A percentile compares a stretch with the other conserved stretches of the same genome.
Conservation (phyloP, 1,139 yeast species). For the Yamadazyma dendronema region DNA sequence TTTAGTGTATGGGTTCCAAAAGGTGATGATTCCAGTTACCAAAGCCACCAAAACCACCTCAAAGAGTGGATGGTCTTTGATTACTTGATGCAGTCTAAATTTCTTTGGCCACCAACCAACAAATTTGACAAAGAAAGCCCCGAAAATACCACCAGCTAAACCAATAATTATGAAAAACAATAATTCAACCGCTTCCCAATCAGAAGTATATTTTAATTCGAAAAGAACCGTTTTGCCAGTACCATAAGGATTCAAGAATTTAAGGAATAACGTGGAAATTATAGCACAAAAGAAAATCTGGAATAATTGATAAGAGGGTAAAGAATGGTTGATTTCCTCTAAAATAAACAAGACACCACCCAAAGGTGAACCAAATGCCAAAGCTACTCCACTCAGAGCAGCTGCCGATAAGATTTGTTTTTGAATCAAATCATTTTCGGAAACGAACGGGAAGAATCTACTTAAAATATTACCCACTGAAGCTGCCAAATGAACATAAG, state of each 20-base stretch:
- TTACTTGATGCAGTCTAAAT: conserved; percentile 32
- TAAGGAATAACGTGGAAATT: conserved; percentile 53
- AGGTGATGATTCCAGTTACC: conserved; percentile 50
- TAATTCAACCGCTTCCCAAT: conserved; percentile 54
- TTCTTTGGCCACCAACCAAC: conserved; percentile 49
- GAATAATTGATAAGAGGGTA: conserved; percentile 58
- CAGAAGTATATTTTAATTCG: conserved; percentile 53
- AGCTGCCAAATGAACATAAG: conserved; percentile 69
- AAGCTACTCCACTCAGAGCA: conserved; percentile 67
- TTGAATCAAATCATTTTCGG: conserved; percentile 51
- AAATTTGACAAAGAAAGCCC: conserved; percentile 53
- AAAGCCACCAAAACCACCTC: conserved; percentile 51
- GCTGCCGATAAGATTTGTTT: conserved; percentile 63
- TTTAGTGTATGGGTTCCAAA: conserved; percentile 52
- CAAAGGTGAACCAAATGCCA: conserved; percentile 68
- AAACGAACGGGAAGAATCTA: conserved; percentile 49
- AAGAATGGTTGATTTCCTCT: conserved; percentile 62
- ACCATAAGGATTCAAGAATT: conserved; percentile 60
- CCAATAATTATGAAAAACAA: conserved; percentile 51
- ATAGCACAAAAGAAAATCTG: conserved; percentile 63
- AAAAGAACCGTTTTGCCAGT: conserved; percentile 63
- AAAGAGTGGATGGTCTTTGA: conserved; percentile 41
- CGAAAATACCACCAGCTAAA: conserved; percentile 57
- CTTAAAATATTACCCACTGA: conserved; percentile 62
- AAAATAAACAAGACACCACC: conserved; percentile 68